These are phyloP conservation scores for Cetradonia linearis DNA, from an alignment of 495 filamentous ascomycete species.

Conservation along the genomic window DNA sequence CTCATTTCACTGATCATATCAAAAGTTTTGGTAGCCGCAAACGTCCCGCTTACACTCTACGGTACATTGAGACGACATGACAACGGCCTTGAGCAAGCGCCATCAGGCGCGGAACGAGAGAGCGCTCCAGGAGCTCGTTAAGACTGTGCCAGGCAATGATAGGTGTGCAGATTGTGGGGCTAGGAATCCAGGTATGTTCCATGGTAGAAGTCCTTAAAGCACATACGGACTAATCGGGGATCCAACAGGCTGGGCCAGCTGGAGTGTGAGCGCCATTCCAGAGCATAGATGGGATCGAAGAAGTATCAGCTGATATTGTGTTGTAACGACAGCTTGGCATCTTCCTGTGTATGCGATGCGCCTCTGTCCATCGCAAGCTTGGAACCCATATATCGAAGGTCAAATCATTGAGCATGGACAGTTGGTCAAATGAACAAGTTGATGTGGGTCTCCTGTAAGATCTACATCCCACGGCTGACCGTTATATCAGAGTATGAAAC, in stretches of 20 bases:
- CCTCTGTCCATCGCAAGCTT: constrained; percentile 87
- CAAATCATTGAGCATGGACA: constrained; percentile 96
- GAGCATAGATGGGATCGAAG: neutral
- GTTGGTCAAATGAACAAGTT: constrained; percentile 88
- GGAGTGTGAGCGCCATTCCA: constrained; percentile 63
- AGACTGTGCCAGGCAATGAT: constrained; percentile 81
- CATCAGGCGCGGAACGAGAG: constrained; percentile 96
- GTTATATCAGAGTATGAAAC: constrained; percentile 68
- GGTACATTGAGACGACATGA: constrained; percentile 33
- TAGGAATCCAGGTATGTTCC: constrained; percentile 73
- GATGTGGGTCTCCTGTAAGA: constrained; percentile 49
- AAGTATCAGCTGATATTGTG: constrained; percentile 6
- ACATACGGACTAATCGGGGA: constrained; percentile 9
- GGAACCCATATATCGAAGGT: constrained; percentile 97
- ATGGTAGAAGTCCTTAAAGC: constrained; percentile 11
- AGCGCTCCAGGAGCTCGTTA: constrained; percentile 79
- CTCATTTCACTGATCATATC: neutral
- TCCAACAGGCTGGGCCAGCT: constrained; percentile 85
- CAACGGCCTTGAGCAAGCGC: constrained; percentile 66
- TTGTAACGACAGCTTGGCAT: constrained; percentile 61
- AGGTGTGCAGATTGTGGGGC: constrained; percentile 87
- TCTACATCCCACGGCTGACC: constrained; percentile 21
- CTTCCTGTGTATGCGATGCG: constrained; percentile 97
- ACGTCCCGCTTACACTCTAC: constrained; percentile 7
- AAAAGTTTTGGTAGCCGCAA: neutral